phyloP scores from a whole-genome alignment of 1,284 basidiomycete species.

The Sporisorium reilianum region DNA sequence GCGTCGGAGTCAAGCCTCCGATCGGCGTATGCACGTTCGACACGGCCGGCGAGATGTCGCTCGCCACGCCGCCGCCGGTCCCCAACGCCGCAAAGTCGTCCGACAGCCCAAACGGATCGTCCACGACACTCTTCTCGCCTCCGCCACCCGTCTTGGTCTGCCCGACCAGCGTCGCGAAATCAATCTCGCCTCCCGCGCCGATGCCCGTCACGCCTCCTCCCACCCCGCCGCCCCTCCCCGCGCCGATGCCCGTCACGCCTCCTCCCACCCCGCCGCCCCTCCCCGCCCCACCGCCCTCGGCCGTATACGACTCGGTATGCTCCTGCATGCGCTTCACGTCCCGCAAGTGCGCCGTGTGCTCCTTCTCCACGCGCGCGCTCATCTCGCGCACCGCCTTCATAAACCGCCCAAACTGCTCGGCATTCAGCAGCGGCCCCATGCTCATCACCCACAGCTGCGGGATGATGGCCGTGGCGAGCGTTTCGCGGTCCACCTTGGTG shows the following conservation, averaged over 20 bases:
- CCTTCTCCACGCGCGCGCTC: slow-evolving; percentile 83
- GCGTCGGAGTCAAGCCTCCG: slow-evolving; percentile 41
- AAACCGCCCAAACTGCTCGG: slow-evolving; percentile 82
- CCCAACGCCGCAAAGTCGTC: slow-evolving; percentile 31
- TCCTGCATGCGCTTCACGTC: slow-evolving; percentile 60
- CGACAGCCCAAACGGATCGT: slow-evolving; percentile 52
- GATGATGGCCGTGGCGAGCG: slow-evolving; percentile 79
- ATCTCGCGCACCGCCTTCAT: slow-evolving; percentile 70
- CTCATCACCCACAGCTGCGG: slow-evolving; percentile 66
- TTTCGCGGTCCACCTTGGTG: slow-evolving; percentile 91
- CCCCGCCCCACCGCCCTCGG: not conserved
- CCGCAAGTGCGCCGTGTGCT: slow-evolving; percentile 74
- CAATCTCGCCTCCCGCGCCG: slow-evolving; percentile 58
- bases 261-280: slow-evolving; percentile 23
- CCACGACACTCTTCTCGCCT: slow-evolving; percentile 22
- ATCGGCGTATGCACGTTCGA: slow-evolving; percentile 20
- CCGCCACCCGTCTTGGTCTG: slow-evolving; percentile 36
- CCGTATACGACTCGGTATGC: slow-evolving; percentile 58
- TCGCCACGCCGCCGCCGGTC: slow-evolving; percentile 14
- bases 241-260: slow-evolving; percentile 40
- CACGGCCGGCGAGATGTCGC: slow-evolving; percentile 35
- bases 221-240: slow-evolving; percentile 13
- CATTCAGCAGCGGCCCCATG: slow-evolving; percentile 75
- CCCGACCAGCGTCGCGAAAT: slow-evolving; percentile 65
- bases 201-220: slow-evolving; percentile 47